These are phyloP conservation scores for Penicillium paradoxum DNA, from an alignment of 495 filamentous ascomycete genomes.

Conservation along the genomic window DNA sequence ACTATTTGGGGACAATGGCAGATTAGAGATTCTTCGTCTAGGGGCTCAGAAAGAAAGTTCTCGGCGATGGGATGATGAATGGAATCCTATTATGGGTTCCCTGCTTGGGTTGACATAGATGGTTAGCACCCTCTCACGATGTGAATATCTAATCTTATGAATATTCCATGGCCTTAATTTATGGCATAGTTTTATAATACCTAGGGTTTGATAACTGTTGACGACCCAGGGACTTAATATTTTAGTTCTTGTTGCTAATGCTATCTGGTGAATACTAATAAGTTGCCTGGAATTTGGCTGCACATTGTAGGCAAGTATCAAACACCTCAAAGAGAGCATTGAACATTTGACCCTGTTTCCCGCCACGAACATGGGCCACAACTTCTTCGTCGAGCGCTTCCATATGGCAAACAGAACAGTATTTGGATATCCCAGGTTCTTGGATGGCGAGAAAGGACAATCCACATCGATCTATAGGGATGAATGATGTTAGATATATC, in stretches of 20 bases:
- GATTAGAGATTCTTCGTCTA: conserved; percentile 57
- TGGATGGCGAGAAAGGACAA: conserved; percentile 52
- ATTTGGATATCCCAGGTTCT: conserved; percentile 50
- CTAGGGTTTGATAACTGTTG: neutral
- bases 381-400: conserved; percentile 48
- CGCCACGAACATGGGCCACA: conserved; percentile 12
- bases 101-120: conserved; percentile 55
- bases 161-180: neutral
- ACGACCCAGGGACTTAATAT: too few species aligned
- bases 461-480: conserved; percentile 45
- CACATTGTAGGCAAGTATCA: conserved; percentile 53
- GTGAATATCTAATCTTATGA: neutral
- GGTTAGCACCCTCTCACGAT: neutral
- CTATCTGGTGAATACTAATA: neutral
- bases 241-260: neutral
- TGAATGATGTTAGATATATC: neutral
- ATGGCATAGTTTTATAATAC: neutral
- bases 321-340: conserved; percentile 40
- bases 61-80: conserved; percentile 89
- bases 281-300: conserved; percentile 41
- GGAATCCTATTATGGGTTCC: conserved; percentile 71
- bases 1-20: conserved; percentile 51
- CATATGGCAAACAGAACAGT: conserved; percentile 45
- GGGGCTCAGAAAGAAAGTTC: conserved; percentile 75
- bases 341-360: conserved; percentile 17